These are phyloP conservation scores for Nakazawaea siamensis DNA, from an alignment of 805 yeast species.

Conservation along the genomic window DNA sequence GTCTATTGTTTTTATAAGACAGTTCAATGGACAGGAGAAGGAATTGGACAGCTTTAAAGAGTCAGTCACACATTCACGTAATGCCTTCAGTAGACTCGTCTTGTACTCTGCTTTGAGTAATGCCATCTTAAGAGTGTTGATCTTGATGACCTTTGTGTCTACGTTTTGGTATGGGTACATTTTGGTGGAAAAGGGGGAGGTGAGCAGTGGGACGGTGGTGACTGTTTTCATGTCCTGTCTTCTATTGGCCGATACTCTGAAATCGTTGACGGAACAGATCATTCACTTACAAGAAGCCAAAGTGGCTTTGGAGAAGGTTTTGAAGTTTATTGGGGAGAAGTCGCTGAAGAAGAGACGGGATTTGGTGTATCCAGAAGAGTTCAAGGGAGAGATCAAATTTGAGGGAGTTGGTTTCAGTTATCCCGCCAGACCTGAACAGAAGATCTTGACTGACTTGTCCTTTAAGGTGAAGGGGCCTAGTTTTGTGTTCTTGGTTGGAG, in stretches of 20 bases:
- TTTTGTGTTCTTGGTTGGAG: constrained; percentile 67
- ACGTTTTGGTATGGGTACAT: constrained; percentile 87
- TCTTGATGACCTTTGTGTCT: constrained; percentile 75
- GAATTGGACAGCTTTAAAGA: constrained; percentile 41
- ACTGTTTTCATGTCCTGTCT: constrained; percentile 82
- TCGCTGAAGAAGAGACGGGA: no score
- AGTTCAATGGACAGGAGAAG: constrained; percentile 43
- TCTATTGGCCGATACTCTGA: constrained; percentile 55
- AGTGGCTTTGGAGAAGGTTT: constrained; percentile 53
- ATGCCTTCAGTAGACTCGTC: constrained; percentile 34
- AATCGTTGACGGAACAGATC: constrained; percentile 46
- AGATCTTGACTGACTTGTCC: constrained; percentile 39
- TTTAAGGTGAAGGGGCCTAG: constrained; percentile 35
- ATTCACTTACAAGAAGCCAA: constrained; percentile 62
- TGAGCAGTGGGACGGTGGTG: constrained; percentile 56
- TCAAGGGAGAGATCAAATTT: constrained; percentile 46
- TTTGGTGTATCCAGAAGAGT: constrained; percentile 19
- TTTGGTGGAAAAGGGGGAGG: constrained; percentile 43
- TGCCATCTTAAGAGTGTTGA: constrained; percentile 46
- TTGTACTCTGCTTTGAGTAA: constrained; percentile 45
- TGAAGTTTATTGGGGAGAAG: constrained; percentile 25
- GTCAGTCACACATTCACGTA: constrained; percentile 22
- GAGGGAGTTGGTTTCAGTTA: constrained; percentile 54
- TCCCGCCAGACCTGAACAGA: constrained; percentile 41
- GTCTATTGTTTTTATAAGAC: constrained; percentile 51